Base-by-base conservation (phyloP, 2,329 filamentous ascomycete species). In the Aspergillus sp. region DNA sequence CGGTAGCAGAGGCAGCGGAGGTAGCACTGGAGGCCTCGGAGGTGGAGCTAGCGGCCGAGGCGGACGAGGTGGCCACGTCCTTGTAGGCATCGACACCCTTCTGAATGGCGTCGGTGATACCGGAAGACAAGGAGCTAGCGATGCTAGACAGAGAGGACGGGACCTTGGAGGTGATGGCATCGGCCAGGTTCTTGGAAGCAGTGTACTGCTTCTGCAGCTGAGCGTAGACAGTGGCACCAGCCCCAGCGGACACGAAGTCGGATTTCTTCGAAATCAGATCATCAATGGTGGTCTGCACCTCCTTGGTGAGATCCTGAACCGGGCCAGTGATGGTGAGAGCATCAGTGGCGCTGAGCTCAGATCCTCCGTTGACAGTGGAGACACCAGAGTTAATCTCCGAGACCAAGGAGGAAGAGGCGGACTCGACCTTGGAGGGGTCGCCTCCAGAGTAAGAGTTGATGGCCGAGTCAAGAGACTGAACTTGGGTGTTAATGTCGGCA, bases 101-200 rank as follows among this genome's bases (percentile, higher is more conserved):
- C 67, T 75, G 67, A 63, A 76, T 72, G 51, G 70, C 70, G 25
- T 61, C 61, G 63, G 68, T 68, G 62, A 76, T 71, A 56, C 72
- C 72, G 23, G 67, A 50, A 36, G 70, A 60, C 57, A 75, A 72
- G 7, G 64, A 15, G 17, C 52, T 25, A 48, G 73, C 72, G 51
- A 74, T 60, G 15, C 61, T 56, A 10, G 61, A 17, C 9, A 74
- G 64, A 17, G 58, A 59, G 2, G 58, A 28, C 43, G 73, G 72
- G 25, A 74, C 71, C 71, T 76, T 76, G 63, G 56, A 49, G 57
- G 63, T 63, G 59, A 76, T 70, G 63, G 71, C 70, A 10, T 63
- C 50, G 47, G 67, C 53, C 21, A 76, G 71, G 52, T 48, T 54
- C 45, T 64, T 48, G 58, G 72, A 65, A 49, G 69, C 73, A 30